Percentiles rank a stretch among this genome's conserved stretches.
Conservation (phyloP, 1,139 yeast genomes). For the Pichia norvegensis region DNA sequence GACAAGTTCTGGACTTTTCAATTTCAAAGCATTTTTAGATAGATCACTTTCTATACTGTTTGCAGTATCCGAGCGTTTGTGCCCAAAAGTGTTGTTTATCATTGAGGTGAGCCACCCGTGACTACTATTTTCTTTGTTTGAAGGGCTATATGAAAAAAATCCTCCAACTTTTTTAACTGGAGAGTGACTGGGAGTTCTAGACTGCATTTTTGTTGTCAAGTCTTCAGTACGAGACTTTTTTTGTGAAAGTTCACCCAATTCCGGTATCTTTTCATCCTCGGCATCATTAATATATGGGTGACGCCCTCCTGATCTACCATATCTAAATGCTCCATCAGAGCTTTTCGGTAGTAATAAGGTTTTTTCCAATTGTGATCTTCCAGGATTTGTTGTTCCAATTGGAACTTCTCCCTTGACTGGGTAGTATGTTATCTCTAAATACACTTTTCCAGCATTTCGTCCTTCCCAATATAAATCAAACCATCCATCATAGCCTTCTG, state of each 20-base stretch:
- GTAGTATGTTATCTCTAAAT: slow-evolving; percentile 86
- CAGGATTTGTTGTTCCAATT: slow-evolving; percentile 19
- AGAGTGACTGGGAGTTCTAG: slow-evolving; percentile 2
- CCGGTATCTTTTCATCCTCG: slow-evolving; percentile 9
- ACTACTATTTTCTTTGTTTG: neutral
- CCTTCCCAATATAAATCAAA: slow-evolving; percentile 63
- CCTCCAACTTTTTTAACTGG: slow-evolving; percentile 1
- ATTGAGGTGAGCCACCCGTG: neutral
- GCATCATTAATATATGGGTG: slow-evolving; percentile 1
- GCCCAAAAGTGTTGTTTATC: neutral
- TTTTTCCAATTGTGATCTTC: slow-evolving; percentile 11
- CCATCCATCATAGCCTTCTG: slow-evolving; percentile 86
- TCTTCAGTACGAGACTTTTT: neutral
- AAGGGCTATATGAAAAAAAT: neutral
- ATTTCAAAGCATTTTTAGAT: slow-evolving; percentile 3
- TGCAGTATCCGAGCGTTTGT: neutral
- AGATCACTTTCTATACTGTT: neutral
- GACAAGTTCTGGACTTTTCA: slow-evolving; percentile 15
- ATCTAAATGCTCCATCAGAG: slow-evolving; percentile 3
- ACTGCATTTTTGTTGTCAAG: neutral
- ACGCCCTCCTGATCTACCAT: slow-evolving; percentile 2
- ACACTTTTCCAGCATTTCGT: slow-evolving; percentile 80
- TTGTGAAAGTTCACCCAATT: slow-evolving; percentile 7
- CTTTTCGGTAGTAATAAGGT: neutral
- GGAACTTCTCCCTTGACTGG: slow-evolving; percentile 47